phyloP scores from a whole-genome alignment of 192 early-diverging fungal species.

The Backusella sp. region DNA sequence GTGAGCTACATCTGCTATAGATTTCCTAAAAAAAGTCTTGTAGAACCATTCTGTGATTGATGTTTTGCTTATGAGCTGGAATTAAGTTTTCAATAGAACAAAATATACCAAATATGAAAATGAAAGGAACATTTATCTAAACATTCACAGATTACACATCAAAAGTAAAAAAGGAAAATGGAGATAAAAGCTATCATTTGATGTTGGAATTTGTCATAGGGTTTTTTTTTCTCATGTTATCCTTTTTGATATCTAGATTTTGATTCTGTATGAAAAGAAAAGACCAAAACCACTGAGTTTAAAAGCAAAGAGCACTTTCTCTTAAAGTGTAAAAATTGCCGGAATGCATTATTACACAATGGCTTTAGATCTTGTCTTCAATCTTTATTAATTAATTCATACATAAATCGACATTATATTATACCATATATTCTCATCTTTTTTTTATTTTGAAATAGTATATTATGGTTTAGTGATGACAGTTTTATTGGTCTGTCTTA shows the following conservation, averaged over 20 bases:
- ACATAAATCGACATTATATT: not conserved
- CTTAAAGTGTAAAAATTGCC: not conserved
- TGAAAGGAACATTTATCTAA: not conserved
- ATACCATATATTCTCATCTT: not conserved
- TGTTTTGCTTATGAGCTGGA: not conserved
- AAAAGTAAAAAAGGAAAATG: not conserved
- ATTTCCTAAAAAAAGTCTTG: not conserved
- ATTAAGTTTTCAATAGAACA: constrained; percentile 8
- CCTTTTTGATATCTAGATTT: not conserved
- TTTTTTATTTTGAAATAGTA: not conserved
- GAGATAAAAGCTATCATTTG: not conserved
- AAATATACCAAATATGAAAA: not conserved
- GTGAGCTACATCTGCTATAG: not conserved
- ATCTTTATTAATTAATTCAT: not conserved
- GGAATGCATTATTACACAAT: not conserved
- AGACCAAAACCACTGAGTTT: not conserved
- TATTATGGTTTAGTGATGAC: not conserved
- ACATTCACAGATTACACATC: not conserved
- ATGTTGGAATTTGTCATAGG: not conserved
- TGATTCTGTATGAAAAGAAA: not conserved
- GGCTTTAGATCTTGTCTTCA: not conserved
- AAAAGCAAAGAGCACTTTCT: not conserved
- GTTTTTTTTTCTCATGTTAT: constrained; percentile 3
- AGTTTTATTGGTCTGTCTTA: not conserved
- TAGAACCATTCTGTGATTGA: constrained; percentile 1